Conservation (phyloP, 495 filamentous ascomycete genomes). For the Penicillium manginii region DNA sequence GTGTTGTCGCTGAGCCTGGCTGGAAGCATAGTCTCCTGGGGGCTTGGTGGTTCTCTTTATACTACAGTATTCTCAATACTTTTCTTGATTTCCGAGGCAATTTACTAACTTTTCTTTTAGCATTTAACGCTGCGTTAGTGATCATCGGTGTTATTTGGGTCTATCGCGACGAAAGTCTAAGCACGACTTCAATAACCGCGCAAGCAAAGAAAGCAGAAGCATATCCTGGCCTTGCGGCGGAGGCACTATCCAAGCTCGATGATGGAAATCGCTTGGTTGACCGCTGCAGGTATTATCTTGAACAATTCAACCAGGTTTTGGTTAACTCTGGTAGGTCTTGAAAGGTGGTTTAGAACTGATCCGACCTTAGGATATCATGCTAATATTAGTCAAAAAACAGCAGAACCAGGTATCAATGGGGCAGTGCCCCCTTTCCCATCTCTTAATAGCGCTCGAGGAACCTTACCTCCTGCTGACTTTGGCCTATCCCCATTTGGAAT, state of each 20-base stretch:
- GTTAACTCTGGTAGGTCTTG: constrained; percentile 27
- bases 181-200: constrained; percentile 6
- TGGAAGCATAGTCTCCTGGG: constrained; percentile 35
- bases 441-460: constrained; percentile 11
- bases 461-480: constrained; percentile 11
- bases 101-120: constrained; percentile 15
- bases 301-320: constrained; percentile 34
- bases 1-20: constrained; percentile 26
- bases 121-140: constrained; percentile 46
- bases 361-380: background rate
- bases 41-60: constrained; percentile 49
- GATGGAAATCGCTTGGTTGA: constrained; percentile 45
- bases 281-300: constrained; percentile 41
- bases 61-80: constrained; percentile 36
- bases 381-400: background rate
- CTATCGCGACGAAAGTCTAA: constrained; percentile 17
- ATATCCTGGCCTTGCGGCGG: constrained; percentile 34
- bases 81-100: background rate
- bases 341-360: background rate
- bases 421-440: constrained; percentile 8
- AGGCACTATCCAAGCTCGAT: constrained; percentile 40
- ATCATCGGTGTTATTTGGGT: constrained; percentile 38
- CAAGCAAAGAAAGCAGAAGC: constrained; percentile 21
- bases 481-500: constrained; percentile 37
- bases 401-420: background rate